phyloP scores from a whole-genome alignment of 768 basidiomycete genomes.

The Calvatia gigantea region DNA sequence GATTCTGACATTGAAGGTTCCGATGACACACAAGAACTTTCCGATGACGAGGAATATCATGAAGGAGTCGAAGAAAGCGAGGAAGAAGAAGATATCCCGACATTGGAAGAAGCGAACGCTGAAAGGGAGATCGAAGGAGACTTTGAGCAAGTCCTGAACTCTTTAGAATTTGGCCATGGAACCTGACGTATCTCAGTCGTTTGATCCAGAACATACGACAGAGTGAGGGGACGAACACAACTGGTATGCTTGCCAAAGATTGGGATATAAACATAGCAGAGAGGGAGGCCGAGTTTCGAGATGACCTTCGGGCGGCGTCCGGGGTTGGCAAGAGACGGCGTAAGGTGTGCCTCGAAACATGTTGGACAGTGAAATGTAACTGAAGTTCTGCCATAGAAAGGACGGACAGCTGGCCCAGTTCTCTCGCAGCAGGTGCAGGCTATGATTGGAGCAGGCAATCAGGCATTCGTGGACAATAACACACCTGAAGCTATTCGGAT shows the following conservation, averaged over 20 bases:
- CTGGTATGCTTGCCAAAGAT: slow-evolving; percentile 53
- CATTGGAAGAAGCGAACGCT: slow-evolving; percentile 25
- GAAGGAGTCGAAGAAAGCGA: slow-evolving; percentile 21
- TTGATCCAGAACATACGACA: slow-evolving; percentile 64
- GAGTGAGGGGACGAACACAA: slow-evolving; percentile 36
- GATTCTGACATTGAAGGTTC: slow-evolving; percentile 8
- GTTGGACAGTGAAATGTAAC: not conserved
- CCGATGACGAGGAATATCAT: slow-evolving; percentile 19
- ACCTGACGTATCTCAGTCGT: slow-evolving; percentile 26
- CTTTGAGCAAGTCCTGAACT: slow-evolving; percentile 41
- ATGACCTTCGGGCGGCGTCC: slow-evolving; percentile 71
- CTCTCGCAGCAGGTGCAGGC: slow-evolving; percentile 70
- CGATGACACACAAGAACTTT: slow-evolving; percentile 9
- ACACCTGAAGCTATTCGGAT: slow-evolving; percentile 66
- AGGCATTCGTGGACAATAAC: slow-evolving; percentile 75
- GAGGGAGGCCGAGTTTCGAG: slow-evolving; percentile 63
- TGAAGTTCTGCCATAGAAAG: slow-evolving; percentile 31
- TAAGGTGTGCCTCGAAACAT: slow-evolving; percentile 32
- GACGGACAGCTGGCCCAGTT: slow-evolving; percentile 42
- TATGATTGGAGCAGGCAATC: slow-evolving; percentile 83
- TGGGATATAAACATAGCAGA: slow-evolving; percentile 77
- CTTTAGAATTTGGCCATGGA: not conserved
- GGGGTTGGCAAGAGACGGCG: slow-evolving; percentile 60
- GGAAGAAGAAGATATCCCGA: slow-evolving; percentile 13
- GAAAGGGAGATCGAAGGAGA: slow-evolving; percentile 56